A percentile compares a stretch with the other conserved stretches of the same genome.
phyloP scores from a whole-genome alignment of 805 yeast species.

The Lipomyces kockii region DNA sequence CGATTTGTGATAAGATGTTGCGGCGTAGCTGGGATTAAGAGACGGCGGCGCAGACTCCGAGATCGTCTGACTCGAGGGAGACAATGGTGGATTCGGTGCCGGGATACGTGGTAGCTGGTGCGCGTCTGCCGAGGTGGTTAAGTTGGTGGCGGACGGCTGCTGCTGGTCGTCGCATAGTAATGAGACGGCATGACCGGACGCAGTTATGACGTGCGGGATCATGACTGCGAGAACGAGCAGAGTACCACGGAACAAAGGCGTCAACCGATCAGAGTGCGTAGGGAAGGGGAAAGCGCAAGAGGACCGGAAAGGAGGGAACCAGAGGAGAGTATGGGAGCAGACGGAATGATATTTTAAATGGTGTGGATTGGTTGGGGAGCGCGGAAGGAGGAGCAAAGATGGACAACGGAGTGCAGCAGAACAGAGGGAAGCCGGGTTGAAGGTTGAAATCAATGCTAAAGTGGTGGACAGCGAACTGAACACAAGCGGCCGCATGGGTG shows the following conservation, averaged over 20 bases:
- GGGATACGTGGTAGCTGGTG: conserved; percentile 3
- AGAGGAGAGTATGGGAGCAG: background rate
- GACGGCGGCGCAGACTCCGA: background rate
- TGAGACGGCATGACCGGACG: conserved; percentile 31
- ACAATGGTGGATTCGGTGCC: background rate
- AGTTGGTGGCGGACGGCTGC: too few species aligned
- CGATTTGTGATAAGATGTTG: background rate
- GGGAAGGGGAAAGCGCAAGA: too few species aligned
- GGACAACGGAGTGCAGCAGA: background rate
- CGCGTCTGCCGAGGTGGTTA: background rate
- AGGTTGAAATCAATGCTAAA: too few species aligned
- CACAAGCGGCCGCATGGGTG: too few species aligned
- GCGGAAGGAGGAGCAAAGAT: background rate
- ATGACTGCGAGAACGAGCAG: conserved; percentile 4
- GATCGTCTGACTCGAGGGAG: background rate
- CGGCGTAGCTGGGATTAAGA: background rate
- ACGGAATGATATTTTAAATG: background rate
- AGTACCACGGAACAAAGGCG: too few species aligned
- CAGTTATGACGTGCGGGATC: conserved; percentile 32
- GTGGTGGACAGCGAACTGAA: too few species aligned
- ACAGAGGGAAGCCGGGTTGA: background rate
- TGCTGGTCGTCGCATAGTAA: conserved; percentile 31
- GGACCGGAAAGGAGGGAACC: too few species aligned
- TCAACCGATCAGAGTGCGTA: too few species aligned
- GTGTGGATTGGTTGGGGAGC: background rate